A percentile compares a stretch with the other conserved stretches of the same genome.
These are phyloP conservation scores for Phytophthora hybrid DNA, from an alignment of 352 stramenopile genomes.

Conservation along the genomic window DNA sequence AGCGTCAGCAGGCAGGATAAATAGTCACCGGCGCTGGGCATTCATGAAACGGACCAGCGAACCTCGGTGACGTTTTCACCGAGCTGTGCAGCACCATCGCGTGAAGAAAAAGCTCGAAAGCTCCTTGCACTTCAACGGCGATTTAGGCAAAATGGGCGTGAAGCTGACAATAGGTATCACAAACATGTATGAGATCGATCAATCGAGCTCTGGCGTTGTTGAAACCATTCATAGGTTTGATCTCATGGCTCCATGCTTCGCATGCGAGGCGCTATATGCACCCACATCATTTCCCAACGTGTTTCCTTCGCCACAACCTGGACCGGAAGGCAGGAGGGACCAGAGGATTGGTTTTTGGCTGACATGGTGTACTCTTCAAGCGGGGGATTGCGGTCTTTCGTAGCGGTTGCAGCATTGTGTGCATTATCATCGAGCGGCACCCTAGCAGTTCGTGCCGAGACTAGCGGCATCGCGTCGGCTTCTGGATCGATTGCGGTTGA, in stretches of 20 bases:
- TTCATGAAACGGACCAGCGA: slow-evolving; percentile 5
- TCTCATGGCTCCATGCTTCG: slow-evolving; percentile 18
- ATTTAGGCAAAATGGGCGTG: neutral
- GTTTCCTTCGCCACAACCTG: slow-evolving; percentile 13
- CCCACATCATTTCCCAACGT: slow-evolving; percentile 28
- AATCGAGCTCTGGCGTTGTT: neutral
- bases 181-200: slow-evolving; percentile 3
- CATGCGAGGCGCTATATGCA: neutral
- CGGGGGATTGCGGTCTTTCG: slow-evolving; percentile 14
- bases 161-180: neutral
- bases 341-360: neutral
- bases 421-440: slow-evolving; percentile 3
- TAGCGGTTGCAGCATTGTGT: slow-evolving; percentile 8
- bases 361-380: slow-evolving; percentile 19
- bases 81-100: neutral
- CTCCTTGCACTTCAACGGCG: neutral
- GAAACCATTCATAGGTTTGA: slow-evolving; percentile 10
- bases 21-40: neutral
- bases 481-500: slow-evolving; percentile 21
- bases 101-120: neutral
- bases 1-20: neutral
- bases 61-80: neutral
- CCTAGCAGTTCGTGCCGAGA: neutral
- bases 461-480: slow-evolving; percentile 10
- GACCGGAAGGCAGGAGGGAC: neutral